Percentiles rank a stretch among this genome's conserved stretches.
Conservation (phyloP, 306 rosid genomes). For the Castanea crenata region DNA sequence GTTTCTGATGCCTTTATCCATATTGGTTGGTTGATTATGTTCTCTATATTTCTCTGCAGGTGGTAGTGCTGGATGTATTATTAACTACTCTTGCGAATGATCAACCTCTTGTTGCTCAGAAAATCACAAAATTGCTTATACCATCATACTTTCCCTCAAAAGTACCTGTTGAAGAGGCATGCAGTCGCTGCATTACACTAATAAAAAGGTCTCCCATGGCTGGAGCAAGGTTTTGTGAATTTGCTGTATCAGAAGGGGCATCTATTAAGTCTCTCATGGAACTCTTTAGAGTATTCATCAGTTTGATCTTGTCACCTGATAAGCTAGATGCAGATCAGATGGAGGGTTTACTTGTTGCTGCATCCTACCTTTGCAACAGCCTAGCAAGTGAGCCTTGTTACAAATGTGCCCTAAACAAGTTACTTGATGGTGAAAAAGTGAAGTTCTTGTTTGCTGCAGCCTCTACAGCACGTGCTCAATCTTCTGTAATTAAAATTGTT, state of each 20-base stretch:
- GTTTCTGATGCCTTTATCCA: slow-evolving; percentile 16
- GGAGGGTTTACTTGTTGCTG: slow-evolving; percentile 79
- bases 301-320: slow-evolving; percentile 53
- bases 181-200: slow-evolving; percentile 82
- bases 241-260: slow-evolving; percentile 63
- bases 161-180: slow-evolving; percentile 71
- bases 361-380: slow-evolving; percentile 52
- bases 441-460: slow-evolving; percentile 53
- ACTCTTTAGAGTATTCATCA: slow-evolving; percentile 55
- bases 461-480: slow-evolving; percentile 57
- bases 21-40: slow-evolving; percentile 18
- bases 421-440: slow-evolving; percentile 58
- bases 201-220: slow-evolving; percentile 78
- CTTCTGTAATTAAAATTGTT: slow-evolving; percentile 67
- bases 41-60: slow-evolving; percentile 42
- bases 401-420: slow-evolving; percentile 52
- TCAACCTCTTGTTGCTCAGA: slow-evolving; percentile 75
- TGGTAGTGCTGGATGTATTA: slow-evolving; percentile 62
- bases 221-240: slow-evolving; percentile 87
- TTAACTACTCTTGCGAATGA: slow-evolving; percentile 62
- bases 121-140: slow-evolving; percentile 70
- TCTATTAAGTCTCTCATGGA: slow-evolving; percentile 64
- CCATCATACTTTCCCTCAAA: slow-evolving; percentile 85
- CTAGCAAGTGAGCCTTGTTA: slow-evolving; percentile 48
- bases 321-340: slow-evolving; percentile 43